Base-by-base conservation (phyloP, 805 yeast genomes). In the Naumovozyma castellii region DNA sequence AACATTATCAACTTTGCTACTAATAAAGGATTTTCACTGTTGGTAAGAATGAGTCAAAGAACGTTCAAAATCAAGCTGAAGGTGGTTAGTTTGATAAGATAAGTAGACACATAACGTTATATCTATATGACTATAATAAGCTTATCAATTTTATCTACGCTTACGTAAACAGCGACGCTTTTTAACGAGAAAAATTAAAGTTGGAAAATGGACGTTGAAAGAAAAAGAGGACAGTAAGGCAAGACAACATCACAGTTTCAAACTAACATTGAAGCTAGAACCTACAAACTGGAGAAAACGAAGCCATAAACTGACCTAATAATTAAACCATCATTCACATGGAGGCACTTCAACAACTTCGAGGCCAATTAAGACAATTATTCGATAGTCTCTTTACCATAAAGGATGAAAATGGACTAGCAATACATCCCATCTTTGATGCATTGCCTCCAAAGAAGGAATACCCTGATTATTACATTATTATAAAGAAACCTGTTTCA, bases 401-500 rank as follows among this genome's bases (percentile, higher is more conserved):
- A 18, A 56, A 52, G 31, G 64, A 59, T 41, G 54, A 46, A 29
- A 48, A 47, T 32, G 58, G 57, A 5, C 39, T 57, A 18, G 56
- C 49, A 35, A 45, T 59, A 8, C 48, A 47, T 32, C 64, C 62
- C 1, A 49, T 59, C 6, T 61, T 61, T 38, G 53, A 52, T 32
- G 48, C 52, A 3, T 39, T 88, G 28, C 97, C 97, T 1, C 75
- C 72, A 44, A 71, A 75, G 54, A 78, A 75, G 46, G 79, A 75
- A 32, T 67, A 70, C 46, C 74, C 81, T 3, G 95, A 84, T 51
- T 90, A 90, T 65, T 88, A 84, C 65, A 75, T 78, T 49, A 69
- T 80, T 40, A 84, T 90, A 54, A 71, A 70, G 51, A 73, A 73
- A 37, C 97, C 97, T n/a, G 75, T 84, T 54, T 84, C 95, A 5